phyloP scores from a whole-genome alignment of 2,329 filamentous ascomycete genomes.

The Sarocladiaceae sp. region DNA sequence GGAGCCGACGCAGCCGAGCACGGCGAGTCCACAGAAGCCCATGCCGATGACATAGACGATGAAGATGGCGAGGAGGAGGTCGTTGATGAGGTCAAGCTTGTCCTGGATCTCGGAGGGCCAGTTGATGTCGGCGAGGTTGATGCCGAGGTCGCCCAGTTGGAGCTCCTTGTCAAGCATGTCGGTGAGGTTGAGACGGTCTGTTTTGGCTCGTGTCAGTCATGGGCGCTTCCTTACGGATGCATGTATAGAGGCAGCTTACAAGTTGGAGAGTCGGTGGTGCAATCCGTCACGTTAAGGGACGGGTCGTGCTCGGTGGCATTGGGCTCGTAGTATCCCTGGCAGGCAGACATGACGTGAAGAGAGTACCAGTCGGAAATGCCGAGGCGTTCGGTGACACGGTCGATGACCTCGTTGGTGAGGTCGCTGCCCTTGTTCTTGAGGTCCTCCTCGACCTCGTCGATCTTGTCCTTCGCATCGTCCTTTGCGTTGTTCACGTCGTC shows the following conservation, averaged over 20 bases:
- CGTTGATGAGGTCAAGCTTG: constrained; percentile 43
- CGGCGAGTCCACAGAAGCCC: constrained; percentile 34
- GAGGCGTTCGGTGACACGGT: constrained; percentile 33
- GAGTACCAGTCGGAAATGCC: constrained; percentile 47
- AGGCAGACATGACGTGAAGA: constrained; percentile 40
- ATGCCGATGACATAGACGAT: constrained; percentile 41
- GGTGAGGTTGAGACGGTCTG: constrained; percentile 40
- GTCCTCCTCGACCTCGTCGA: constrained; percentile 24
- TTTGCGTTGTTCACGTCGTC: constrained; percentile 18
- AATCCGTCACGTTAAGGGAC: constrained; percentile 38
- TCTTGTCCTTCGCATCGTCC: constrained; percentile 23
- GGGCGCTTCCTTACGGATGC: background rate
- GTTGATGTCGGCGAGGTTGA: constrained; percentile 39
- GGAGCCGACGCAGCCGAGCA: constrained; percentile 31
- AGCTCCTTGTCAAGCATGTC: constrained; percentile 40
- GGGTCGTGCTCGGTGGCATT: constrained; percentile 31
- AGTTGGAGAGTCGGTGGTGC: constrained; percentile 32
- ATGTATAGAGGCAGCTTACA: constrained; percentile 23
- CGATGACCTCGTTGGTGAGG: constrained; percentile 32
- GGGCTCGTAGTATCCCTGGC: constrained; percentile 39
- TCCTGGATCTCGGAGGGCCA: constrained; percentile 38
- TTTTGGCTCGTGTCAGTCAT: background rate
- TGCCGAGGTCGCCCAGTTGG: constrained; percentile 33
- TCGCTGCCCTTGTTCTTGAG: constrained; percentile 32
- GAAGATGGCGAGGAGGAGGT: constrained; percentile 40